Evolutionary conservation across 1,284 basidiomycete genomes (phyloP), one percentile per base, ranked within the genome.

Genomic region (Moniliella sp.): DNA sequence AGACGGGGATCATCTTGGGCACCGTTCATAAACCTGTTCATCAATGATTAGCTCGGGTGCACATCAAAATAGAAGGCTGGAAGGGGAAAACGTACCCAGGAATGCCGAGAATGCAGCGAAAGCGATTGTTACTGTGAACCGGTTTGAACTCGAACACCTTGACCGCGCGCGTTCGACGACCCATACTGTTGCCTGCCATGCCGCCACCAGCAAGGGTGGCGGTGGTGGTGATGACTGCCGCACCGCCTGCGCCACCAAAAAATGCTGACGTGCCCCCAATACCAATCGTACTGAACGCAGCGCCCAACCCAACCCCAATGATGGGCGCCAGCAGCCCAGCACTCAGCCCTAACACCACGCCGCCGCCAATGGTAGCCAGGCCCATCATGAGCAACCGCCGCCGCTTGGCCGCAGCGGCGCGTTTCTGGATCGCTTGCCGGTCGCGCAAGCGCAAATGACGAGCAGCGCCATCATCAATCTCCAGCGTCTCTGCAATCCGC

Each of bases 101-200:
- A 17, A 59, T 46, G 2, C 48, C 40, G 21, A 59, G 34, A 34
- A 57, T 57, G 32, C 48, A 50, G 31, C 56, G 57, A 30, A 59
- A 52, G 5, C 56, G 47, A 38, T 59, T 59, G 46, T 59, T 57
- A 45, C 57, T 56, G 43, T 59, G 56, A 27, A 59, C 41, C 2
- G 56, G 50, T 27, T 48, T 53, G 42, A 51, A 59, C 38, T 53
- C 50, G 33, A 59, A 59, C 7, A 52, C 57, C 36, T 50, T 46
- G 21, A 59, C 56, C 35, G 44, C 51, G 13, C 48, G 36, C 7
- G 51, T 52, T 3, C 56, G 41, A 8, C 51, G 39, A 21, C 43
- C 48, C 56, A 59, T 59, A 9, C 54, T 52, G 11, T 45, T 43
- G 18, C 52, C 56, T 7, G 48, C 56, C 7, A 59, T 27, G 18